These are phyloP conservation scores for Candida morakotiae DNA, from an alignment of 805 yeast species.

Conservation along the genomic window DNA sequence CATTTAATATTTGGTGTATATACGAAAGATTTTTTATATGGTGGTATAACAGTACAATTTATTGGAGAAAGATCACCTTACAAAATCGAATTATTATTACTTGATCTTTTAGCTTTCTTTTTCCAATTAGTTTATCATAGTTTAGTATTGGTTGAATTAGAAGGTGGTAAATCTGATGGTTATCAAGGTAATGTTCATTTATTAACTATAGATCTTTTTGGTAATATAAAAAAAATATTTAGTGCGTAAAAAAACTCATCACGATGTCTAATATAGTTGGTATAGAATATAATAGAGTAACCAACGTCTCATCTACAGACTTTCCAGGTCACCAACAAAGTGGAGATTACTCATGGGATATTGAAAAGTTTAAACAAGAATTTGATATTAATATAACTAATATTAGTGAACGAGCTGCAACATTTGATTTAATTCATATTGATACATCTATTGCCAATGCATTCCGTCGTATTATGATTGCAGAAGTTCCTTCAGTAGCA, in stretches of 20 bases:
- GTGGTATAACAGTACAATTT: slow-evolving; percentile 33
- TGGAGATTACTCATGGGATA: slow-evolving; percentile 74
- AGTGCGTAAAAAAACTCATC: slow-evolving; percentile 1
- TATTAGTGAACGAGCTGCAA: slow-evolving; percentile 65
- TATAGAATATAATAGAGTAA: slow-evolving; percentile 85
- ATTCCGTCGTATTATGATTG: slow-evolving; percentile 92
- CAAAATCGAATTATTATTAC: slow-evolving; percentile 20
- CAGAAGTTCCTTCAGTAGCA: slow-evolving; percentile 96
- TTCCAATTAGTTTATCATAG: slow-evolving; percentile 30
- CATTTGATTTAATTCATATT: slow-evolving; percentile 80
- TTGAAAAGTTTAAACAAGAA: slow-evolving; percentile 68
- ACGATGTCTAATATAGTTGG: slow-evolving; percentile 54
- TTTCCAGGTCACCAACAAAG: slow-evolving; percentile 80
- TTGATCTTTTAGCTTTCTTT: slow-evolving; percentile 22
- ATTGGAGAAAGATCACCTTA: slow-evolving; percentile 35
- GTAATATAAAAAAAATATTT: slow-evolving; percentile 12
- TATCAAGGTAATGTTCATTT: slow-evolving; percentile 35
- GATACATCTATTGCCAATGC: slow-evolving; percentile 96
- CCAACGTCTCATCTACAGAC: slow-evolving; percentile 84
- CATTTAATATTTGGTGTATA: slow-evolving; percentile 29
- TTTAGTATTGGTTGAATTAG: slow-evolving; percentile 29
- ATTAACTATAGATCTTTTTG: slow-evolving; percentile 21
- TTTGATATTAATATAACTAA: slow-evolving; percentile 67
- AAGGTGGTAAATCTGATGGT: slow-evolving; percentile 32
- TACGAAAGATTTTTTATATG: slow-evolving; percentile 23